phyloP scores from a whole-genome alignment of 257 asterid genomes.

The Solanum megistacrolobum region DNA sequence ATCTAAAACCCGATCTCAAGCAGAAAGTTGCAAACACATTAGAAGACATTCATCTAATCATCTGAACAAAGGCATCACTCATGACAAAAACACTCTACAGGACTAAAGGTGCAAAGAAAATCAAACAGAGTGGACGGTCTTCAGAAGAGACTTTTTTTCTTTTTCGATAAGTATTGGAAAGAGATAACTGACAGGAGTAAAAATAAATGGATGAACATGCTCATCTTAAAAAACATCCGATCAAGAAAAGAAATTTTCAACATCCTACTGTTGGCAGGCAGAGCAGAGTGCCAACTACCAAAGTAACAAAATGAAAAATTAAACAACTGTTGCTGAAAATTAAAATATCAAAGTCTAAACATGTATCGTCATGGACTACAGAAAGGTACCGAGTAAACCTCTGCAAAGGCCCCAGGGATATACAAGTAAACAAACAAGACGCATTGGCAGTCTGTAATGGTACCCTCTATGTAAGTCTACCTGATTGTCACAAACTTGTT shows the following conservation, averaged over 20 bases:
- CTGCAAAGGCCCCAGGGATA: slow-evolving; percentile 47
- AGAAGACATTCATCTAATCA: neutral
- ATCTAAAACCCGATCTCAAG: neutral
- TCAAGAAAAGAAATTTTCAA: slow-evolving; percentile 13
- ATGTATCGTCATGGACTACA: slow-evolving; percentile 20
- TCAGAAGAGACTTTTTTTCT: neutral
- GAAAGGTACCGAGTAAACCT: slow-evolving; percentile 25
- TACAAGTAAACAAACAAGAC: slow-evolving; percentile 45
- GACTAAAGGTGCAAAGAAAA: neutral
- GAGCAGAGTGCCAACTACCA: slow-evolving; percentile 24
- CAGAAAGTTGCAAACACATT: neutral
- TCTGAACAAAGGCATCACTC: neutral
- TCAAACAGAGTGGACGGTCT: neutral
- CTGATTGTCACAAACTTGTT: slow-evolving; percentile 94
- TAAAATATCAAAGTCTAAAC: slow-evolving; percentile 24
- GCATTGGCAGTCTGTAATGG: slow-evolving; percentile 8
- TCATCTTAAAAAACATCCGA: neutral
- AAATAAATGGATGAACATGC: neutral
- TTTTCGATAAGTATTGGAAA: neutral
- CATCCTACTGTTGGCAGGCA: slow-evolving; percentile 33
- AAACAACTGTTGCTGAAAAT: slow-evolving; percentile 26
- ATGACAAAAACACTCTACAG: neutral
- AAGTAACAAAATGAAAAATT: slow-evolving; percentile 27
- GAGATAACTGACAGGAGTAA: neutral
- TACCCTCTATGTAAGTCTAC: slow-evolving; percentile 26